A percentile compares a stretch with the other conserved stretches of the same genome.
These are phyloP conservation scores for Leccinum broughii DNA, from an alignment of 768 basidiomycete species.

Conservation along the genomic window DNA sequence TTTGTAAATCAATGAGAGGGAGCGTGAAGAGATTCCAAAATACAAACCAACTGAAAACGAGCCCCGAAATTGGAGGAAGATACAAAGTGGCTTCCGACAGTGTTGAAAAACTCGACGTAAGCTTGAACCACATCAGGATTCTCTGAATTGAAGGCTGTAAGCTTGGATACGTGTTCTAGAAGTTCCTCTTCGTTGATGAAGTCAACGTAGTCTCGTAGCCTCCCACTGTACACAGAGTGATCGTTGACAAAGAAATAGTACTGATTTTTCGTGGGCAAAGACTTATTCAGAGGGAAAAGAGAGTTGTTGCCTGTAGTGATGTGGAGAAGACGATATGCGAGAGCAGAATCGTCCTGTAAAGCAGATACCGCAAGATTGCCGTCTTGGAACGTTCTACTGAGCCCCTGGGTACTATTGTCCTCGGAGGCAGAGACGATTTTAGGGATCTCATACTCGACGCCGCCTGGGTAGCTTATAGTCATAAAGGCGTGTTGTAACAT, in stretches of 20 bases:
- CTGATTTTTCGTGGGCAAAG: constrained; percentile 3
- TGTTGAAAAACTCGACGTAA: constrained; percentile 7
- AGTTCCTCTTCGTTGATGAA: constrained; percentile 11
- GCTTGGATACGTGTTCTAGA: constrained; percentile 1
- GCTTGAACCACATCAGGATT: constrained; percentile 5
- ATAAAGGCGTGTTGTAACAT: neutral
- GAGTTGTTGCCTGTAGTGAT: constrained; percentile 5
- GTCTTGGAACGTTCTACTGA: neutral
- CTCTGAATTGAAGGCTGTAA: constrained; percentile 2
- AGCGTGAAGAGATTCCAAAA: too few species aligned
- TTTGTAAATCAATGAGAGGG: neutral
- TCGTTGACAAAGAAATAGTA: constrained; percentile 8
- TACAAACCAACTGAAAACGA: constrained; percentile 7
- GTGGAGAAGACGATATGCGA: constrained; percentile 8
- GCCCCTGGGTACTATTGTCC: neutral
- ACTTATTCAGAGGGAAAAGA: constrained; percentile 6
- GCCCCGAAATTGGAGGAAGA: constrained; percentile 2
- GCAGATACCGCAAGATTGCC: neutral
- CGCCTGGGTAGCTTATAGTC: neutral
- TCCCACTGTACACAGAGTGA: constrained; percentile 2
- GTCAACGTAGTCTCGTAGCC: constrained; percentile 2
- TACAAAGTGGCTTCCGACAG: constrained; percentile 8
- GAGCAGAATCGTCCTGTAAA: neutral
- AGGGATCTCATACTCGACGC: constrained; percentile 7
- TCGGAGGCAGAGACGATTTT: constrained; percentile 1